Percentiles rank a stretch among this genome's conserved stretches.
These are phyloP conservation scores for Teratosphaeria nubilosa DNA, from an alignment of 2,329 filamentous ascomycete species.

Conservation along the genomic window DNA sequence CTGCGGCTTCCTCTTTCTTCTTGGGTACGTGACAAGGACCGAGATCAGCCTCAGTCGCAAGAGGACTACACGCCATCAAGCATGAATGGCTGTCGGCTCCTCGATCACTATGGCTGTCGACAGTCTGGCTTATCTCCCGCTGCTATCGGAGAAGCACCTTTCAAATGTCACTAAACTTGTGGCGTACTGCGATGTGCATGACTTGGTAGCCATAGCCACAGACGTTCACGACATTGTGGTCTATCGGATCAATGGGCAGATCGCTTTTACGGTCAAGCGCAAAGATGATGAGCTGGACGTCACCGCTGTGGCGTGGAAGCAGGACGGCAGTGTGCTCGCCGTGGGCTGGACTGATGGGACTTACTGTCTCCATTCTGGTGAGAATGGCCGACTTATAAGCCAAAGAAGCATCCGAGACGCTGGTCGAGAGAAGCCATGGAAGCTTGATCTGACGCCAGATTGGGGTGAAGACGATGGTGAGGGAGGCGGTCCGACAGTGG, in stretches of 20 bases:
- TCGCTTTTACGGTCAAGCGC: slow-evolving; percentile 46
- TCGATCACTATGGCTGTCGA: not conserved
- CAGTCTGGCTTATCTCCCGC: not conserved
- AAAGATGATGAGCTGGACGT: slow-evolving; percentile 25
- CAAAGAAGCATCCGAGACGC: slow-evolving; percentile 1
- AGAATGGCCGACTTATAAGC: slow-evolving; percentile 13
- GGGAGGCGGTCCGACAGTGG: slow-evolving; percentile 2
- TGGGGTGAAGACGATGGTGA: slow-evolving; percentile 6
- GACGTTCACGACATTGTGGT: slow-evolving; percentile 56
- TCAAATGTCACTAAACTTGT: slow-evolving; percentile 50
- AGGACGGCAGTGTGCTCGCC: slow-evolving; percentile 48
- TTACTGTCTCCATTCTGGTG: slow-evolving; percentile 29
- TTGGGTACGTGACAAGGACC: too few species aligned
- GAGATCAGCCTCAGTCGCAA: too few species aligned
- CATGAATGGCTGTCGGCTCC: too few species aligned
- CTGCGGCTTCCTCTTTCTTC: not conserved
- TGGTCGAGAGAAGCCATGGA: slow-evolving; percentile 10
- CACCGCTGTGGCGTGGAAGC: slow-evolving; percentile 36
- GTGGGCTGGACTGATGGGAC: slow-evolving; percentile 75
- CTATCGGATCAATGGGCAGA: slow-evolving; percentile 68
- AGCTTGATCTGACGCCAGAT: slow-evolving; percentile 11
- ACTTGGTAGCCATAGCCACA: slow-evolving; percentile 64
- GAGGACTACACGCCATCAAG: too few species aligned
- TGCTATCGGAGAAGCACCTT: slow-evolving; percentile 46
- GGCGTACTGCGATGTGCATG: slow-evolving; percentile 73